Conservation (phyloP, 1,139 yeast genomes). For the Candida sp. region DNA sequence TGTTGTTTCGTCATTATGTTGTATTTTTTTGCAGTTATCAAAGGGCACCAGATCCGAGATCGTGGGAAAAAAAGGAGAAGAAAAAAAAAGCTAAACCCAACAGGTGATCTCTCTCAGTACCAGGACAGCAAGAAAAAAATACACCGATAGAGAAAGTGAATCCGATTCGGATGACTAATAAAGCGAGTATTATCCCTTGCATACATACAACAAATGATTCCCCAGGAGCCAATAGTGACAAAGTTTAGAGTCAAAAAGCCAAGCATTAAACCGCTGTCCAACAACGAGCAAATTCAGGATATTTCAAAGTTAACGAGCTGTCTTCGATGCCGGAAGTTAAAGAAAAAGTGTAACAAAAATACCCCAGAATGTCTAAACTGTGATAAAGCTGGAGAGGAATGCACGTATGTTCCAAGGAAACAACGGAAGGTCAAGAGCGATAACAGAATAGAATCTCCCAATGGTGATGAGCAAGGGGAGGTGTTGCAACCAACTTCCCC, state of each 20-base stretch:
- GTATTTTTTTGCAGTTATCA: too few species aligned
- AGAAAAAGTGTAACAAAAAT: conserved; percentile 53
- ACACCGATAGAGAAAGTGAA: too few species aligned
- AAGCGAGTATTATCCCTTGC: not conserved
- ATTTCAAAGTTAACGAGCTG: conserved; percentile 16
- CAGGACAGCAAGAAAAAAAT: too few species aligned
- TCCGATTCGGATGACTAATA: not conserved
- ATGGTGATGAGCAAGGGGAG: not conserved
- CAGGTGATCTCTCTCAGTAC: too few species aligned
- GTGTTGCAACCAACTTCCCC: not conserved
- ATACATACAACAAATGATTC: not conserved
- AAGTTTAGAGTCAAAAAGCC: conserved; percentile 10
- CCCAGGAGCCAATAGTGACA: conserved; percentile 5
- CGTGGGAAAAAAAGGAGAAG: too few species aligned
- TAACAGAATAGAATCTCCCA: too few species aligned
- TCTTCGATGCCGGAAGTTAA: conserved; percentile 33
- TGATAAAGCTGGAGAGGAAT: conserved; percentile 33
- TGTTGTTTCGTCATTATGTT: too few species aligned
- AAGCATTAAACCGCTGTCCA: not conserved
- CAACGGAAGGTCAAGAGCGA: conserved; percentile 16
- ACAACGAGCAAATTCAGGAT: not conserved
- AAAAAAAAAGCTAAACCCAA: too few species aligned
- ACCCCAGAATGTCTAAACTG: conserved; percentile 51
- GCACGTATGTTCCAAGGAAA: conserved; percentile 49
- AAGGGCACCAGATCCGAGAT: too few species aligned